Conservation (phyloP, 148 eudicot species). For the Camellia granthamiana region DNA sequence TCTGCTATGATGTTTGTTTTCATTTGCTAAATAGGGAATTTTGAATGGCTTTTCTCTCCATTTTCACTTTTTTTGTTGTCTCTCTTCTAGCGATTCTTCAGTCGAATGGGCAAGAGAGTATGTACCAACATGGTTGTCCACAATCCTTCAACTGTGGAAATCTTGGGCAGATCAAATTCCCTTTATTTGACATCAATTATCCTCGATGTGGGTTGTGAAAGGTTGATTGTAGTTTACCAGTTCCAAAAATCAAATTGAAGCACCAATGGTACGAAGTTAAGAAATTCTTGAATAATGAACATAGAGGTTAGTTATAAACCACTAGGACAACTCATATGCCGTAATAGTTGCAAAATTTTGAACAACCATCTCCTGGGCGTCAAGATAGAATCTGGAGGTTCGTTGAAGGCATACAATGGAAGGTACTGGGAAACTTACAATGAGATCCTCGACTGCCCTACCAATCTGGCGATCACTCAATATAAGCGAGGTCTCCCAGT, state of each 20-base stretch:
- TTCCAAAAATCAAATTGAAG: constrained; percentile 19
- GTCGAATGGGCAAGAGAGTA: background rate
- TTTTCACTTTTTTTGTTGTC: background rate
- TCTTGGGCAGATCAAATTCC: background rate
- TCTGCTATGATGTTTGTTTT: background rate
- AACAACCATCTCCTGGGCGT: no score
- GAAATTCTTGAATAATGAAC: no score
- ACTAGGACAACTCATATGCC: no score
- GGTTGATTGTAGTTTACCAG: constrained; percentile 23
- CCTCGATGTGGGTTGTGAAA: constrained; percentile 33
- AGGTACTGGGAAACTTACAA: no score
- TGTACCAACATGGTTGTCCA: background rate
- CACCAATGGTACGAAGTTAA: no score
- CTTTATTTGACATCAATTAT: background rate
- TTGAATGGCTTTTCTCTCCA: background rate
- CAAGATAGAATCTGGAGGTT: no score
- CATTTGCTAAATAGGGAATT: background rate
- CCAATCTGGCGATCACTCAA: no score
- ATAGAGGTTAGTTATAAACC: no score
- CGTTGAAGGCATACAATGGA: no score
- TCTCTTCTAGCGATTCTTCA: background rate
- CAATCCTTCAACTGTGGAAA: background rate
- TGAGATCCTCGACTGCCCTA: no score
- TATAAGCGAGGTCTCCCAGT: no score
- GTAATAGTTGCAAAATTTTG: no score